phyloP scores from a whole-genome alignment of 1,139 yeast genomes.

The Geotrichum reessii region DNA sequence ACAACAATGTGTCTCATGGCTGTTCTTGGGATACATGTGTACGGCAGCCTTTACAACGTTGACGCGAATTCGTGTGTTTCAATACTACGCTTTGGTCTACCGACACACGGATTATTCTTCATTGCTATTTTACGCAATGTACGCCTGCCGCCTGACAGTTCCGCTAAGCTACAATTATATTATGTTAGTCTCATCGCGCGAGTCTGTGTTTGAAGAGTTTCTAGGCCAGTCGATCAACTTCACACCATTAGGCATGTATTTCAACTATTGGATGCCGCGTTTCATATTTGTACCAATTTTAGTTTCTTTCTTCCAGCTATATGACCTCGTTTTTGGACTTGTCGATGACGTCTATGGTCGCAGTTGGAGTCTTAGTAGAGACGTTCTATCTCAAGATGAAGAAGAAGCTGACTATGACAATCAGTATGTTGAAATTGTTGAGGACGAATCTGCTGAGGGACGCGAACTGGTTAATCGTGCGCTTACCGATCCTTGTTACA shows the following conservation, averaged over 20 bases:
- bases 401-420: conserved; percentile 29
- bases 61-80: conserved; percentile 63
- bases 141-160: conserved; percentile 76
- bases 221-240: conserved; percentile 70
- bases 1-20: conserved; percentile 39
- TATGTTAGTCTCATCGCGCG: conserved; percentile 51
- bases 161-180: conserved; percentile 77
- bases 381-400: conserved; percentile 47
- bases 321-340: conserved; percentile 44
- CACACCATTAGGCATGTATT: conserved; percentile 65
- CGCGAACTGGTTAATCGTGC: conserved; percentile 36
- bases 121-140: conserved; percentile 70
- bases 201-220: conserved; percentile 46
- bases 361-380: conserved; percentile 38
- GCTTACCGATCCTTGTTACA: conserved; percentile 29
- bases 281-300: conserved; percentile 64
- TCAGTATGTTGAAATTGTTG: conserved; percentile 29
- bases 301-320: conserved; percentile 58
- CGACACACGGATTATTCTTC: conserved; percentile 67
- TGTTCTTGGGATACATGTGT: conserved; percentile 61
- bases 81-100: conserved; percentile 66
- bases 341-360: conserved; percentile 45
- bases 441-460: conserved; percentile 33
- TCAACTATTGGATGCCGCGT: conserved; percentile 72
- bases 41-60: conserved; percentile 59